These are phyloP conservation scores for Fulvia fulva DNA, from an alignment of 2,329 filamentous ascomycete species.

Conservation along the genomic window DNA sequence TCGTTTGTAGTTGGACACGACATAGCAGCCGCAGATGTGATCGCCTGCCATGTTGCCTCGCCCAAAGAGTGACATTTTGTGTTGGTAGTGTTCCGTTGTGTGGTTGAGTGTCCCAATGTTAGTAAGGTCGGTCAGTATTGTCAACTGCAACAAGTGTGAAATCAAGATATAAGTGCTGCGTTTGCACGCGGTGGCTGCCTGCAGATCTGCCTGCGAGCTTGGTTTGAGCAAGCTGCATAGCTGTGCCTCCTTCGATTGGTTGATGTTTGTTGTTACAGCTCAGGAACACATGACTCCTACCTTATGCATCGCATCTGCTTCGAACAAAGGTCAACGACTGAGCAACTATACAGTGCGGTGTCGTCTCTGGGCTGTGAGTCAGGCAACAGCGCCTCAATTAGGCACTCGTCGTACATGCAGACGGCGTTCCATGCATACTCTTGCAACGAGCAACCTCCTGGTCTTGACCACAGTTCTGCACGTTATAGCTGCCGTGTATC, in stretches of 20 bases:
- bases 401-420: background rate
- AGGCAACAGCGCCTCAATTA: background rate
- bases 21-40: constrained; percentile 33
- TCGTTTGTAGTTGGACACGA: constrained; percentile 13
- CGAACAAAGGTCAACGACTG: background rate
- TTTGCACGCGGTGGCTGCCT: background rate
- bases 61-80: background rate
- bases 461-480: too few species aligned
- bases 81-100: background rate
- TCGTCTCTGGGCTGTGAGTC: background rate
- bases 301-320: background rate
- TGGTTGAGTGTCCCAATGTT: too few species aligned
- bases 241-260: background rate
- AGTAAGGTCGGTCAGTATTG: too few species aligned
- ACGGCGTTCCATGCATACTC: too few species aligned
- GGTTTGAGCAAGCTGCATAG: background rate
- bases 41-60: background rate
- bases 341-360: background rate
- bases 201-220: background rate
- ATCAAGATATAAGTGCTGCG: background rate
- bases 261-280: background rate
- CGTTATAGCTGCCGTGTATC: too few species aligned
- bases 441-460: too few species aligned
- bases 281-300: background rate
- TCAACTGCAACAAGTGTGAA: too few species aligned